Evolutionary conservation across 331 rosid species (phyloP), one percentile per base, ranked within the genome.

Genomic region (Phaseolus coccineus): DNA sequence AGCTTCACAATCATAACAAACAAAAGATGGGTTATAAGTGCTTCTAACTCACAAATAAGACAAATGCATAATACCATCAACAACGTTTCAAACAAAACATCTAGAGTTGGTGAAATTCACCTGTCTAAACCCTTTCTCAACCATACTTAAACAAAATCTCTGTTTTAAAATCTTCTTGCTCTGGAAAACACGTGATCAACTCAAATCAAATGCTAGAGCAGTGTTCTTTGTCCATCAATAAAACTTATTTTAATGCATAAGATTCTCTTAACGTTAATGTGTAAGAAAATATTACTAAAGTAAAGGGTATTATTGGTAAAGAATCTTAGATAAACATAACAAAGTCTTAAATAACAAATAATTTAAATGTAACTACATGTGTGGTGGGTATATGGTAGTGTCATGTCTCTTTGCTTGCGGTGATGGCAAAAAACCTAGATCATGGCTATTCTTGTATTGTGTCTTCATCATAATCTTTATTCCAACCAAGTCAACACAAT

Each of bases 11-110:
- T 46, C 22, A 71, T 71, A 31, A 51, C 24, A 77, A 37, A 9
- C 46, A 15, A 56, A 14, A 16, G 13, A 50, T 35, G 52, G 67
- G 39, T 80, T 62, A 25, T 62, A 80, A 71, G 22, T 80, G 56
- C 47, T 24, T 51, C 68, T 72, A 52, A 72, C 77, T 70, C 51
- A 48, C 69, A 79, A 61, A 47, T 59, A 50, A 71, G 78, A 79
- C 83, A 78, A 69, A 31, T 77, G 73, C 79, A 25, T 39, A 52
- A 66, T 58, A 64, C 52, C 69, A 48, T 15, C 47, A 59, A 71
- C 35, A 79, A 48, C 15, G 22, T 71, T 61, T 27, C 65, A 79
- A 71, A 71, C 40, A 71, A 59, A 59, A n/a, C 46, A 46, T 58
- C 62, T 69, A 33, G 15, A 79, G 35, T 48, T 62, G 39, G 53